Base-by-base conservation (phyloP, 306 rosid genomes). In the Cicer pinnatifidum region DNA sequence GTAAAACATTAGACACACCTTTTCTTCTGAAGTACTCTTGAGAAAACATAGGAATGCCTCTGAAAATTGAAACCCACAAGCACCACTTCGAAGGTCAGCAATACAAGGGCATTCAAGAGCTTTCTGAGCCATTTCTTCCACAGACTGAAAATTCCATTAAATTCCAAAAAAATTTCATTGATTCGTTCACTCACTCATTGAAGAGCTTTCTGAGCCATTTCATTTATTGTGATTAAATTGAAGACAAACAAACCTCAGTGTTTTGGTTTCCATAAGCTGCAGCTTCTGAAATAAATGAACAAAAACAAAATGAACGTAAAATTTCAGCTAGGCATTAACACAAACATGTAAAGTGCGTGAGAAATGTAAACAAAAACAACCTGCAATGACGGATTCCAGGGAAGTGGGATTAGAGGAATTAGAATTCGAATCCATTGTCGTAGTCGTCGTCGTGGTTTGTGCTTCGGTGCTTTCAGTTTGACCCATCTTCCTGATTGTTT, bases 101-200 rank as follows among this genome's bases (percentile, higher is more conserved):
- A 91, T 87, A 86, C 98, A 94, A 78, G 98, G 97, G 71, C 98
- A 94, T 60, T 91, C 92, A 52, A 94, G 82, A 66, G 97, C 95
- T 81, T 86, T 91, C 85, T 88, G 87, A 71, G 96, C 91, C 88
- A 85, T 89, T 47, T 75, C 96, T 62, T 93, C 98, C 70, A 85
- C 82, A 82, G 92, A 88, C 98, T 93, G 93, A 69, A 84, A 85
- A 53, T 11, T 41, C 47, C 38, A 67, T 6, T 1, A 58, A 67
- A 8, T 1, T 74, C 70, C 56, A 52, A 47, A 0, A n/a, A n/a
- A n/a, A n/a, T 44, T 60, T 71, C 47, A 53, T 58, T 68, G 56
- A 39, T 52, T 67, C 63, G 48, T 58, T 71, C 64, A 66, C 11
- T 68, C 56, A 62, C 13, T 28, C 5, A 28, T 28, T 28, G 35